Evolutionary conservation across 805 yeast species (phyloP).

Genomic region (Starmerella apicola): DNA sequence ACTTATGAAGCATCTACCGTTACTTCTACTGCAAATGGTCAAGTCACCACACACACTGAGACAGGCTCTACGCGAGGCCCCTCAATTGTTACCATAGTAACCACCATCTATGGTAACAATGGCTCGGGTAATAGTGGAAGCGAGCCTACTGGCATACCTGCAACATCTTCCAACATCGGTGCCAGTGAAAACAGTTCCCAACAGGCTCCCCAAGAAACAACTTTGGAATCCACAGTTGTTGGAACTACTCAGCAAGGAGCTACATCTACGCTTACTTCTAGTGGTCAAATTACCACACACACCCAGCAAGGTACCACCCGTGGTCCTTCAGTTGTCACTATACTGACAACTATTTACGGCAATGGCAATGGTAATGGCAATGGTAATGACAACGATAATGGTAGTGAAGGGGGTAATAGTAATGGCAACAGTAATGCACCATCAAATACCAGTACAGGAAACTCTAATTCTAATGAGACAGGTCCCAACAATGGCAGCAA

Average conservation of each 20-base stretch:
- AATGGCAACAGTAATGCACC: too few species aligned
- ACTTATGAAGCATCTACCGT: slow-evolving; percentile 5
- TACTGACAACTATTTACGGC: neutral
- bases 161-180: too few species aligned
- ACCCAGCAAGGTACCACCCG: neutral
- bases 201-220: neutral
- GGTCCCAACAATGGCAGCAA: neutral
- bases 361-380: neutral
- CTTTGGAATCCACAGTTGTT: neutral
- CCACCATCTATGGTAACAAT: slow-evolving; percentile 5
- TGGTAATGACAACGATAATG: neutral
- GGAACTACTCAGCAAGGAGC: neutral
- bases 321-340: neutral
- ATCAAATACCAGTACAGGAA: too few species aligned
- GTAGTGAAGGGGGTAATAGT: neutral
- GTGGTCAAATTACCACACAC: neutral
- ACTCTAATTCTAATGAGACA: too few species aligned
- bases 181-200: neutral
- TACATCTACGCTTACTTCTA: neutral
- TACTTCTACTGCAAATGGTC: neutral
- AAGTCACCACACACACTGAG: neutral
- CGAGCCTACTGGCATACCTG: neutral
- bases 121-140: neutral
- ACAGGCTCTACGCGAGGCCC: slow-evolving; percentile 8
- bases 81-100: slow-evolving; percentile 6